A percentile compares a stretch with the other conserved stretches of the same genome.
phyloP scores from a whole-genome alignment of 1,139 yeast species.

The Candida tunisiensis region DNA sequence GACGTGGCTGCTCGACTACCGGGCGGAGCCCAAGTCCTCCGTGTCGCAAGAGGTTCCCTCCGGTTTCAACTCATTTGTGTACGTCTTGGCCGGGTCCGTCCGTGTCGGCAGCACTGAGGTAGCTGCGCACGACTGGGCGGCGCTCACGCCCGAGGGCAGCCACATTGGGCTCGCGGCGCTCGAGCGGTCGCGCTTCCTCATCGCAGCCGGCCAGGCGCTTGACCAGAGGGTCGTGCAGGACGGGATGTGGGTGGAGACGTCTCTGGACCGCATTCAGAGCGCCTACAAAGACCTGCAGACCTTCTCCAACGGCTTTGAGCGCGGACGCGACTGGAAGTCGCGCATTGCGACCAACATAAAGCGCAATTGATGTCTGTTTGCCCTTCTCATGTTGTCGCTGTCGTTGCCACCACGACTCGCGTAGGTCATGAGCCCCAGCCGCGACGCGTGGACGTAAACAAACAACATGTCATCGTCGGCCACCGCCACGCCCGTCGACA shows the following conservation, averaged over 20 bases:
- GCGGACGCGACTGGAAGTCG: constrained; percentile 13
- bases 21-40: constrained; percentile 50
- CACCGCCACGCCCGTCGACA: constrained; percentile 9
- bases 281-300: constrained; percentile 56
- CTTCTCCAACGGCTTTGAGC: constrained; percentile 15
- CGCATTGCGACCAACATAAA: too few species aligned
- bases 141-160: constrained; percentile 15
- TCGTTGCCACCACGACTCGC: too few species aligned
- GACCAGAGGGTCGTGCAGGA: constrained; percentile 69
- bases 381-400: too few species aligned
- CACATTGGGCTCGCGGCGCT: constrained; percentile 9
- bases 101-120: constrained; percentile 27
- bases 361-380: too few species aligned
- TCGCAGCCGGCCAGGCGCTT: constrained; percentile 61
- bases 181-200: constrained; percentile 35
- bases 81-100: constrained; percentile 46
- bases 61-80: constrained; percentile 56
- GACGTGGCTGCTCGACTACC: constrained; percentile 55
- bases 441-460: too few species aligned
- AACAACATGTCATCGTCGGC: not conserved
- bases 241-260: constrained; percentile 73
- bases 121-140: constrained; percentile 34
- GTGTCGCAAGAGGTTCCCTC: constrained; percentile 44
- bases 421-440: too few species aligned
- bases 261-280: constrained; percentile 40